phyloP scores from a whole-genome alignment of 768 basidiomycete genomes.

The Tylopilus balloui region DNA sequence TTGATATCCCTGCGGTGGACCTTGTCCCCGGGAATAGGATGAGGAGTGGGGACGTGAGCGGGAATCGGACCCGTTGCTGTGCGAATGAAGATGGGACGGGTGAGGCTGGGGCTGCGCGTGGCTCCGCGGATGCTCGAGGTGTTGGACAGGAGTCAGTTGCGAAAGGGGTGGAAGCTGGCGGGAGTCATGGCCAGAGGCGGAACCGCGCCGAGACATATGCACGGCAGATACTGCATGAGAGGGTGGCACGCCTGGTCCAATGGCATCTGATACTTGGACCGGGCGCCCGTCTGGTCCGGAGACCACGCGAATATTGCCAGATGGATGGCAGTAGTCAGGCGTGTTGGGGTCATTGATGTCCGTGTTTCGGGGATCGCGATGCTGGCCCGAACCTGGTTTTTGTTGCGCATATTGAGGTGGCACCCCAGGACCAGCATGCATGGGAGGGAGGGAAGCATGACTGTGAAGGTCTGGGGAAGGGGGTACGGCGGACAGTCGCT shows the following conservation, averaged over 20 bases:
- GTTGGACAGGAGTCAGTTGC: slow-evolving; percentile 43
- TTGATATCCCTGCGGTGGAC: slow-evolving; percentile 28
- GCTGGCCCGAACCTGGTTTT: slow-evolving; percentile 16
- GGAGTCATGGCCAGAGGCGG: slow-evolving; percentile 40
- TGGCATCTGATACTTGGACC: slow-evolving; percentile 45
- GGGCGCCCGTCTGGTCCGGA: slow-evolving; percentile 48
- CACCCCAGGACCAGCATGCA: slow-evolving; percentile 34
- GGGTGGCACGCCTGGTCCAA: slow-evolving; percentile 37
- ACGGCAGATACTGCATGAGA: slow-evolving; percentile 36
- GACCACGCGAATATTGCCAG: slow-evolving; percentile 44
- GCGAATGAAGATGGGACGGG: slow-evolving; percentile 40
- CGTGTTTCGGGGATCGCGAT: slow-evolving; percentile 39
- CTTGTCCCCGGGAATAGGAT: slow-evolving; percentile 47
- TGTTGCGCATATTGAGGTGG: slow-evolving; percentile 33
- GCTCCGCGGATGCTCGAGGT: slow-evolving; percentile 32
- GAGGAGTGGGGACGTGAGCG: slow-evolving; percentile 49
- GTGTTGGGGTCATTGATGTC: slow-evolving; percentile 46
- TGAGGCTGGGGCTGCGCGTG: slow-evolving; percentile 35
- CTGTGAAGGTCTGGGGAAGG: slow-evolving; percentile 50
- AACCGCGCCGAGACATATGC: slow-evolving; percentile 42
- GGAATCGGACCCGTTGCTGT: slow-evolving; percentile 40
- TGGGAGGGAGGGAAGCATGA: slow-evolving; percentile 32
- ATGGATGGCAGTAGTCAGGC: slow-evolving; percentile 47
- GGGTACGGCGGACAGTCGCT: slow-evolving; percentile 62
- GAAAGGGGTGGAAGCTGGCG: slow-evolving; percentile 49